Conservation (phyloP, 768 basidiomycete genomes). For the Pilatotrama ljubarskyi region DNA sequence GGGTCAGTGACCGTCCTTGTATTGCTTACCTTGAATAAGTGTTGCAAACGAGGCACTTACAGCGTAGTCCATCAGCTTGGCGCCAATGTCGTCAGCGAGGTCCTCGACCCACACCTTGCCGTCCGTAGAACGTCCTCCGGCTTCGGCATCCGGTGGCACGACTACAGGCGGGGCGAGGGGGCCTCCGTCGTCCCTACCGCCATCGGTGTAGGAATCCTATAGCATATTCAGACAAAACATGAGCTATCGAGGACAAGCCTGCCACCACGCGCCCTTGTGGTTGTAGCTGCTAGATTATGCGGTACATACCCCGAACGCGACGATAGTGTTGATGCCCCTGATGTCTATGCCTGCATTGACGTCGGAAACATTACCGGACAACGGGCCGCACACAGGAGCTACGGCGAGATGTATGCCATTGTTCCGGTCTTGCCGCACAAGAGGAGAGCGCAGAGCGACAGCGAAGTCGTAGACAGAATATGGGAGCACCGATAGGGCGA, state of each 20-base stretch:
- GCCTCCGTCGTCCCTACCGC: conserved; percentile 47
- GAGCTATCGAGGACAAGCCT: neutral
- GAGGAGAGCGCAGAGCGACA: neutral
- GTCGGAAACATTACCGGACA: conserved; percentile 43
- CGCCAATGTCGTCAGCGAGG: conserved; percentile 41
- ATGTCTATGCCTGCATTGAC: conserved; percentile 50
- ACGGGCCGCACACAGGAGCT: conserved; percentile 43
- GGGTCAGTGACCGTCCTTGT: neutral
- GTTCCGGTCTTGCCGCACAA: conserved; percentile 8
- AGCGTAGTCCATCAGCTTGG: conserved; percentile 51
- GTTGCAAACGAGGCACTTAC: conserved; percentile 28
- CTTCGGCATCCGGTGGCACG: conserved; percentile 43
- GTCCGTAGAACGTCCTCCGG: conserved; percentile 53
- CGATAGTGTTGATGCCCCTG: conserved; percentile 43
- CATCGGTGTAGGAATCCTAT: conserved; percentile 52
- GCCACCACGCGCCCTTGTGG: neutral
- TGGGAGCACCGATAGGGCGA: neutral
- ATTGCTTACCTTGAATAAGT: neutral
- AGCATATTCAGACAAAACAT: neutral
- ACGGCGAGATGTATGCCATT: conserved; percentile 45
- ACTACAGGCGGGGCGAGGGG: conserved; percentile 43
- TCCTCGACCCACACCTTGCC: conserved; percentile 53
- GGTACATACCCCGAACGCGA: conserved; percentile 49
- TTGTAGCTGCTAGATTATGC: neutral
- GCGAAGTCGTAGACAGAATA: neutral